Conservation (phyloP, 768 basidiomycete species). For the Brasilioporus rufonigricans region DNA sequence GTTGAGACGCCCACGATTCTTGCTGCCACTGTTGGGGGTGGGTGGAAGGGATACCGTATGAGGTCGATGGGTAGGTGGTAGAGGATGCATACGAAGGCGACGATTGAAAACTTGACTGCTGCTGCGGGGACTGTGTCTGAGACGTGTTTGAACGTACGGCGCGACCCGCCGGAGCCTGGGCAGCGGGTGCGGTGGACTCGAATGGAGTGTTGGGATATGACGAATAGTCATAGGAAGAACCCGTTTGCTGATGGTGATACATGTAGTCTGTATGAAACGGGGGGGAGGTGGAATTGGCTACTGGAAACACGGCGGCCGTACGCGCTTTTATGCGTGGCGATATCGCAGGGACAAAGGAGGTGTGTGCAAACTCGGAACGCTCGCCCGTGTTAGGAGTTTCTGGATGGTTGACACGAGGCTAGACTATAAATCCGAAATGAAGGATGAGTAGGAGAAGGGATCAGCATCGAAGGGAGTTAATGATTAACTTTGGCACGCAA, state of each 20-base stretch:
- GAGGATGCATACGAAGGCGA: conserved; percentile 30
- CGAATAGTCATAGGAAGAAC: conserved; percentile 51
- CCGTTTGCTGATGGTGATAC: conserved; percentile 48
- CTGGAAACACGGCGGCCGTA: conserved; percentile 16
- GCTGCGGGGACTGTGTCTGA: conserved; percentile 33
- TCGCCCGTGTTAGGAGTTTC: conserved; percentile 30
- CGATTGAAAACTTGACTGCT: conserved; percentile 24
- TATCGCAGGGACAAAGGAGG: conserved; percentile 27
- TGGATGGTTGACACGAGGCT: conserved; percentile 33
- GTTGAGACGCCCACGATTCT: conserved; percentile 40
- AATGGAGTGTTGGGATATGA: conserved; percentile 36
- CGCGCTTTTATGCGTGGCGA: conserved; percentile 32
- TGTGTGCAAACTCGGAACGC: conserved; percentile 29
- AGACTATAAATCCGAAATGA: conserved; percentile 37
- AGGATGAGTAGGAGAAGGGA: conserved; percentile 33
- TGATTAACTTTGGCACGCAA: conserved; percentile 33
- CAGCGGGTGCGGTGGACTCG: conserved; percentile 23
- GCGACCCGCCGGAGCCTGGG: conserved; percentile 33
- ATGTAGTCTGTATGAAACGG: conserved; percentile 52
- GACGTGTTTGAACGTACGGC: conserved; percentile 29
- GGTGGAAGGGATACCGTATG: conserved; percentile 28
- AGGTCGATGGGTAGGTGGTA: conserved; percentile 28
- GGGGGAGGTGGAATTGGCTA: conserved; percentile 31
- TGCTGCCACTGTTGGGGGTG: conserved; percentile 40
- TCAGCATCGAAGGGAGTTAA: conserved; percentile 33